Evolutionary conservation across 176 grass and related monocot genomes (phyloP), one percentile per base, ranked within the genome.

Genomic region (Eragrostis nindensis): DNA sequence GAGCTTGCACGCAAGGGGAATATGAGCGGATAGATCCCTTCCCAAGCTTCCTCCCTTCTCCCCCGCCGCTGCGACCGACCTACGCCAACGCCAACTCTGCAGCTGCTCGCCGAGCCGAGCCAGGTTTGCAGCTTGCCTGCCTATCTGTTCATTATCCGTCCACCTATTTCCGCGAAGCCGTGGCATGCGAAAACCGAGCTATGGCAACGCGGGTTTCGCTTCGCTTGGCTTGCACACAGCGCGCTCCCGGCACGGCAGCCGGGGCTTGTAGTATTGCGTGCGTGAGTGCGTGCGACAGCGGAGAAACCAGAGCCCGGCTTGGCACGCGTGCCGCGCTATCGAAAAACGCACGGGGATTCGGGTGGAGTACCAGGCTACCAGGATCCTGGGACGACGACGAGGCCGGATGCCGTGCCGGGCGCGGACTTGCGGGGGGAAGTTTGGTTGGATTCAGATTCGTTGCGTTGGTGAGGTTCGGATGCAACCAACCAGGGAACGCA

Each of bases 1-100:
- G 76, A 87, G 88, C 90, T 87, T 91, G 88, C 88, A 97, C 94
- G 94, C 90, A 91, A 97, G 80, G 48, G 81, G 89, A 93, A 89
- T 97, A 80, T 60, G 29, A 74, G 71, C 22, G 67, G 73, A 86
- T 89, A 82, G 83, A 86, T 96, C 75, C 82, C 83, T 89, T 73
- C 22, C 85, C 62, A 45, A 66, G 71, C 64, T 79, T 82, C 78
- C 70, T 10, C 44, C 67, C 57, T 8, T 62, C 69, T 24, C 52
- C 47, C 16, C 43, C 69, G 50, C 27, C 52, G 69, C 81, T 74
- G 43, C 80, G 43, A 64, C 62, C 52, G 66, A n/a, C n/a, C n/a
- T n/a, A n/a, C n/a, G n/a, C n/a, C n/a, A n/a, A n/a, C 50, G 50
- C 68, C 39, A 30, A 60, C 32, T 21, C 69, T 68, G 24, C 45